Evolutionary conservation across 2,329 filamentous ascomycete species (phyloP).

Genomic region (Sarocladium strictum): DNA sequence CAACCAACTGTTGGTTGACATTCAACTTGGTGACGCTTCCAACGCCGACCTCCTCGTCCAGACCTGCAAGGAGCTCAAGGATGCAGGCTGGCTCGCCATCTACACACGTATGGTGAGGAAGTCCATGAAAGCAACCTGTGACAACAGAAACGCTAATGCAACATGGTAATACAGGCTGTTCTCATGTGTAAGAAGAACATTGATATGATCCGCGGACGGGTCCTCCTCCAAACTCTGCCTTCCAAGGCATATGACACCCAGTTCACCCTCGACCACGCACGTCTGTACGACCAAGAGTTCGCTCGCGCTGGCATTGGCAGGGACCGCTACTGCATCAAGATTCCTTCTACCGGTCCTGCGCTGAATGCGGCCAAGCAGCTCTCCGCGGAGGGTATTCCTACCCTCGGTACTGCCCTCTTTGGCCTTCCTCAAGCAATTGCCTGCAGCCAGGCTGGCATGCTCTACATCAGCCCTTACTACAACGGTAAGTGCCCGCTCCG

Average conservation of each 20-base stretch:
- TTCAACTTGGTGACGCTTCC: slow-evolving; percentile 35
- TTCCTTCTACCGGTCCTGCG: slow-evolving; percentile 41
- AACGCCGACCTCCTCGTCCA: slow-evolving; percentile 36
- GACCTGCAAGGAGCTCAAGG: slow-evolving; percentile 36
- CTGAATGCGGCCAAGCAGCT: slow-evolving; percentile 38
- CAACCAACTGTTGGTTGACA: slow-evolving; percentile 43
- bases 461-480: slow-evolving; percentile 44
- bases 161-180: slow-evolving; percentile 26
- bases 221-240: slow-evolving; percentile 41
- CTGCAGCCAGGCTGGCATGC: slow-evolving; percentile 38
- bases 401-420: slow-evolving; percentile 41
- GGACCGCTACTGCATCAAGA: slow-evolving; percentile 45
- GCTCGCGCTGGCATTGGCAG: slow-evolving; percentile 35
- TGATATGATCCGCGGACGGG: slow-evolving; percentile 37
- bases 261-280: slow-evolving; percentile 38
- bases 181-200: slow-evolving; percentile 41
- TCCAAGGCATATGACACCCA: slow-evolving; percentile 39
- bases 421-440: slow-evolving; percentile 42
- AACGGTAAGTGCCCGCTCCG: slow-evolving; percentile 27
- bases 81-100: slow-evolving; percentile 39
- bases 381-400: slow-evolving; percentile 37
- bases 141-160: background rate
- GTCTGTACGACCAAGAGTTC: slow-evolving; percentile 40
- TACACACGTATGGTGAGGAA: slow-evolving; percentile 37
- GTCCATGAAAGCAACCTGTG: background rate